These are phyloP conservation scores for Boletus semigastroideus DNA, from an alignment of 1,284 basidiomycete genomes.

Conservation along the genomic window DNA sequence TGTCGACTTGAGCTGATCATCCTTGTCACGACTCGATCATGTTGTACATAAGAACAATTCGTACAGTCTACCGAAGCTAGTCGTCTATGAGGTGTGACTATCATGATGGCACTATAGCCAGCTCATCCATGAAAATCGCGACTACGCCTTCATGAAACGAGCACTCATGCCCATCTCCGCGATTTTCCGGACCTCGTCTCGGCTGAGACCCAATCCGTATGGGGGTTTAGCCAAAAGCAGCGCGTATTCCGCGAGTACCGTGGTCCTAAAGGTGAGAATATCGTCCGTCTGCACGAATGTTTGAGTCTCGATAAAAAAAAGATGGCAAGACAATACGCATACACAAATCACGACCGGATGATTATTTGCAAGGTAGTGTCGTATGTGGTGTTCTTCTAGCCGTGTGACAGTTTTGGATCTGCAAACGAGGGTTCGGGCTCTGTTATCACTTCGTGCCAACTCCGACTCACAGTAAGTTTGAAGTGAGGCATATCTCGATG, in stretches of 20 bases:
- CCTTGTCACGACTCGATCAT: too few species aligned
- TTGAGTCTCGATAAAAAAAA: background rate
- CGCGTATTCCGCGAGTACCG: constrained; percentile 73
- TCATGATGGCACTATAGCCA: background rate
- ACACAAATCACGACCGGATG: constrained; percentile 79
- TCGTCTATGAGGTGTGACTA: too few species aligned
- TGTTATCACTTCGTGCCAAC: background rate
- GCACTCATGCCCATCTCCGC: constrained; percentile 63
- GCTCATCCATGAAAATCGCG: background rate
- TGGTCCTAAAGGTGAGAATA: constrained; percentile 72
- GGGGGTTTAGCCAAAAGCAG: constrained; percentile 68
- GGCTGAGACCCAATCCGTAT: constrained; percentile 62
- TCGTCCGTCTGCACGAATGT: constrained; percentile 67
- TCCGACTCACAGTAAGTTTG: constrained; percentile 66
- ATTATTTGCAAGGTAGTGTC: constrained; percentile 58
- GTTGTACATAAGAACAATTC: too few species aligned
- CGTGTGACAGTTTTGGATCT: constrained; percentile 69
- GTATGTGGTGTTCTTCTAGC: constrained; percentile 71
- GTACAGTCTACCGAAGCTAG: too few species aligned
- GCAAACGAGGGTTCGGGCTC: background rate
- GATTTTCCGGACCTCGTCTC: constrained; percentile 55
- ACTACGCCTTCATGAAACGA: constrained; percentile 37
- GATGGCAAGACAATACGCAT: constrained; percentile 32
- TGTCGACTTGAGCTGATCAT: too few species aligned
- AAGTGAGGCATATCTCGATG: constrained; percentile 80